A percentile compares a stretch with the other conserved stretches of the same genome.
Evolutionary conservation across 176 grass and related monocot species (phyloP).

Genomic region (Lolium multiflorum): DNA sequence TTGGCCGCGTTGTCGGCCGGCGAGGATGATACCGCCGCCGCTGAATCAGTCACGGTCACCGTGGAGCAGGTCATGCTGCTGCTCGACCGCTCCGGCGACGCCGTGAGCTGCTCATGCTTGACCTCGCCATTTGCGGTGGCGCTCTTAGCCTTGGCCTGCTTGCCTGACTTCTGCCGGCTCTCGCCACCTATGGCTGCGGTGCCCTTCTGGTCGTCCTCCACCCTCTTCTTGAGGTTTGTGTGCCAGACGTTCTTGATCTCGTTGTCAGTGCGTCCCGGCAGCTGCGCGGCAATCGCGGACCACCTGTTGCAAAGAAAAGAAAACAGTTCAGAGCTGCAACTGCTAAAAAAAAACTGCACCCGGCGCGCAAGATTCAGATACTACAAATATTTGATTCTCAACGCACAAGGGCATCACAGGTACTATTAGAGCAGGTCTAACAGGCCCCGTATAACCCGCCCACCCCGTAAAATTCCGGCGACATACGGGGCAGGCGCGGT

Average conservation of each 20-base stretch:
- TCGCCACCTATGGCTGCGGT: background rate
- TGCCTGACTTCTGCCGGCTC: conserved; percentile 33
- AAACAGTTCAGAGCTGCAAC: background rate
- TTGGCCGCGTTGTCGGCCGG: conserved; percentile 29
- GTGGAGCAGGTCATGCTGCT: conserved; percentile 50
- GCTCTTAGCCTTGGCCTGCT: conserved; percentile 8
- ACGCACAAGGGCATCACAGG: conserved; percentile 20
- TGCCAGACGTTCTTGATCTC: conserved; percentile 79
- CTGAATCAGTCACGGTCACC: conserved; percentile 26
- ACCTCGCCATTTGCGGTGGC: background rate
- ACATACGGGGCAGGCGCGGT: too few relatives aligned
- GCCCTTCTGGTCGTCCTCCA: conserved; percentile 13
- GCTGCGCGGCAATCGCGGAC: conserved; percentile 58
- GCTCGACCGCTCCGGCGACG: conserved; percentile 45
- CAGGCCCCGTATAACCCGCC: too few relatives aligned
- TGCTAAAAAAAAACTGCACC: background rate
- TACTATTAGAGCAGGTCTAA: too few relatives aligned
- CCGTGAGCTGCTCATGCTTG: background rate
- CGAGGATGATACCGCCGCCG: background rate
- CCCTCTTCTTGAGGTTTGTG: conserved; percentile 61
- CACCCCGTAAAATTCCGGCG: too few relatives aligned
- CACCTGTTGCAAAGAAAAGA: conserved; percentile 44
- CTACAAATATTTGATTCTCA: conserved; percentile 51
- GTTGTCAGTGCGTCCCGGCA: conserved; percentile 66
- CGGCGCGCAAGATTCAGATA: background rate